Evolutionary conservation across 2,329 filamentous ascomycete genomes (phyloP), one percentile per base, ranked within the genome.

Genomic region (Penicillium corylophilum): DNA sequence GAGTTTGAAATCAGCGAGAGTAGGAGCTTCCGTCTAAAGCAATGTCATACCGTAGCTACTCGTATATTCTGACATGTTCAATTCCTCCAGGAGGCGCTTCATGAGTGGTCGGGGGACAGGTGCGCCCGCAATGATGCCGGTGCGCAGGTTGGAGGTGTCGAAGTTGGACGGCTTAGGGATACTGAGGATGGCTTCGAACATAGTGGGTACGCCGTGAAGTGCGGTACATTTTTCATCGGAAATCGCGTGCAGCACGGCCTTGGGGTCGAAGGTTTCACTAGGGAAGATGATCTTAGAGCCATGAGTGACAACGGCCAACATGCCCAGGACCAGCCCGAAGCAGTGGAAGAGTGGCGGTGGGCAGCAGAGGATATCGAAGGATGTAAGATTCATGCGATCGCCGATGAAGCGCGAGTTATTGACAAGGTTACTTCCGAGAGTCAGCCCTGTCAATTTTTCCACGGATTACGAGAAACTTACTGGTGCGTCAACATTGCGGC

Each of bases 321-420:
- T 78, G 8, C 89, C 89, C 3, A 91, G 81, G 1, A 92, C 88
- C 7, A 93, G 81, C 1, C 89, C 89, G 65, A 93, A 93, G 75
- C 88, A 93, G 75, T 94, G 90, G 77, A 94, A 94, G 3, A 94
- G 79, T 0, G 90, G 89, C 0, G 89, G 89, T 3, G 89, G 89
- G 68, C 89, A 94, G 75, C 89, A 93, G 10, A 94, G 78, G 7
- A 86, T 76, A 64, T 92, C 88, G 41, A 78, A 74, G 2, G 81
- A 73, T 0, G 82, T 84, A 15, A 93, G 78, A 5, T 82, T 79
- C 86, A 91, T 88, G 39, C 87, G 82, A 69, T 90, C 86, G 48
- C 87, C 88, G 44, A 87, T 86, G 72, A 87, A 87, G 26, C 84
- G 81, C 7, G 83, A 79, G 67, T 87, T 87, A 68, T 88, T 87